Evolutionary conservation across 108 stramenopile species (phyloP), one percentile per base, ranked within the genome.

Genomic region (Thalassiosira profunda): DNA sequence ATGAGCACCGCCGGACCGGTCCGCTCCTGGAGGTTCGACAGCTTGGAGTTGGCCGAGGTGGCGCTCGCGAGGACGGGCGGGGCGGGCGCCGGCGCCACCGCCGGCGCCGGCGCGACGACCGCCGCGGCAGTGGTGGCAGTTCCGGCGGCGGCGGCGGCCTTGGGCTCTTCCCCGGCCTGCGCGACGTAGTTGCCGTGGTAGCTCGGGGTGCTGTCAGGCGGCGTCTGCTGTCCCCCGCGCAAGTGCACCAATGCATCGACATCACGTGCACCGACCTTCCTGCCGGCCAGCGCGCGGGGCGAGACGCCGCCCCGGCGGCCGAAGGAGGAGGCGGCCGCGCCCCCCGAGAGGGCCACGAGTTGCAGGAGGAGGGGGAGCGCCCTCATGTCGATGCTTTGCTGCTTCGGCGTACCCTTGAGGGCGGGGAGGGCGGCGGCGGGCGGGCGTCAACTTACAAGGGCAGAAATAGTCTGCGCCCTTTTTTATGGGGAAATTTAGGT

Each of bases 1-100:
- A 88, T 88, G 10, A 84, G 41, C 0, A 86, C 29, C 7, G 87
- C 83, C 20, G 87, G 83, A 5, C 57, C 74, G 14, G 75, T 75
- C 5, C 82, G 74, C 28, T 80, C 70, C 63, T 80, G 68, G 49
- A 80, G 66, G 41, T 83, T 83, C 35, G 70, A 60, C 20, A 71
- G 63, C 31, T 79, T 79, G 49, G 23, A 59, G 31, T 59, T 71
- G 29, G 25, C 46, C 33, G 46, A 54, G 29, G 65, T 29, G 11
- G 65, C 65, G 15, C 36, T 67, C 14, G 65, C 65, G n/a, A 67
- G 53, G 8, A 53, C 36, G n/a, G 65, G 17, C 26, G 51, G 17
- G 26, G 49, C 20, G 14, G 65, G 47, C 7, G 67, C 5, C 15
- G 52, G 21, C 21, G 37, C 36, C 18, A 49, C 10, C 28, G 46